Base-by-base conservation (phyloP, 2,329 filamentous ascomycete species). In the Beauveria scarabaeidicola region DNA sequence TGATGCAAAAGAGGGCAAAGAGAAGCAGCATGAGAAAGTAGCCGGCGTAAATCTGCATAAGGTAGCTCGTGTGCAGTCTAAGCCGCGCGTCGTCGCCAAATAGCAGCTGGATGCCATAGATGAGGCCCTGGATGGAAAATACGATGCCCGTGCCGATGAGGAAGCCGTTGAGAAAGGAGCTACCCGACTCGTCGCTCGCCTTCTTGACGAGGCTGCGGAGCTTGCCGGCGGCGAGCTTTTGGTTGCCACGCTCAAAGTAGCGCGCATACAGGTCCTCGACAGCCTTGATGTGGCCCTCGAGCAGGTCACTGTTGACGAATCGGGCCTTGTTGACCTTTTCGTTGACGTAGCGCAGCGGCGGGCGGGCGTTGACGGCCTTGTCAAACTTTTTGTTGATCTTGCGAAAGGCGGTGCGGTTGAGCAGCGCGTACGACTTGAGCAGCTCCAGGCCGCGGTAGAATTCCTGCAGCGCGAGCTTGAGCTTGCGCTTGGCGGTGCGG, bases 301-400 rank as follows among this genome's bases (percentile, higher is more conserved):
- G 77, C 2, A 90, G 80, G 61, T 95, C 89, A 70, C 91, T 96
- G 69, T 90, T 88, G 44, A 97, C 93, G 68, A 99, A 99, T 81
- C 90, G 91, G 1, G 92, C 83, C 63, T 88, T 87, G 75, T 90
- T 93, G 66, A 99, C 91, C 69, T 93, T 93, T 66, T 97, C 92
- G 36, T 87, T 87, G 83, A 97, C 89, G 72, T 93, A 97, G 29
- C 88, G 83, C 69, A 89, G 82, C 0, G 87, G 82, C 0, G 90
- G 90, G 11, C 88, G 83, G 44, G 91, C 87, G 66, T 91, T 84
- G 60, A 91, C 85, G 2, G 88, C 85, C 75, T 97, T 99, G 78
- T 97, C 92, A 70, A 95, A 97, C 74, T 99, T 99, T 73, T 99
- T 99, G 75, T 96, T 97, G 69, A 99, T 91, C 73, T 99, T 99